These are phyloP conservation scores for Pyrenophora graminea DNA, from an alignment of 2,329 filamentous ascomycete genomes.

Conservation along the genomic window DNA sequence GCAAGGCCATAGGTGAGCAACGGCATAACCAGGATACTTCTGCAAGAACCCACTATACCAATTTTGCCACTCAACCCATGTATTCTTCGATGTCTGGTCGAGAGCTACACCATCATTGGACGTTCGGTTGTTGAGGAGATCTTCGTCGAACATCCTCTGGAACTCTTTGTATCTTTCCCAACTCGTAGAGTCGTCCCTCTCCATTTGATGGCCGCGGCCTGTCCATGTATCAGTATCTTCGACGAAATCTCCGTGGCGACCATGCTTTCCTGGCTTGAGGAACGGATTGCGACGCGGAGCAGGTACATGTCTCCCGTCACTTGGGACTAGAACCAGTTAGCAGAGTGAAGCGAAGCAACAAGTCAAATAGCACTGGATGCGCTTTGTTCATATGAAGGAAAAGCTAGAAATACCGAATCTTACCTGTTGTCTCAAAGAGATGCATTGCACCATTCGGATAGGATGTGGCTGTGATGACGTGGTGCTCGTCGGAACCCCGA, in stretches of 20 bases:
- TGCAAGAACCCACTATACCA: constrained; percentile 19
- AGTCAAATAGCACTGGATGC: background rate
- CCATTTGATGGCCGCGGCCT: constrained; percentile 24
- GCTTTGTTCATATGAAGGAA: too few species aligned
- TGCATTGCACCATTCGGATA: background rate
- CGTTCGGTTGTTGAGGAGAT: background rate
- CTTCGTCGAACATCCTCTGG: background rate
- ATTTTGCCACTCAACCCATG: constrained; percentile 8
- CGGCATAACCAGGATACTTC: constrained; percentile 24
- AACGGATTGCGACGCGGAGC: constrained; percentile 8
- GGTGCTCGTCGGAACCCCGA: background rate
- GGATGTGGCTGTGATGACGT: constrained; percentile 6
- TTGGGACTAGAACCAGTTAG: background rate
- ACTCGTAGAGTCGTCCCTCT: constrained; percentile 14
- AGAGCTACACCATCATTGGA: background rate
- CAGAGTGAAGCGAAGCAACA: background rate
- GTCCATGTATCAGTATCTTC: constrained; percentile 22
- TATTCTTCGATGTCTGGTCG: background rate
- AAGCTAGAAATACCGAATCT: background rate
- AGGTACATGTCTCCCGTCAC: background rate
- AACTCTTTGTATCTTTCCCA: constrained; percentile 4
- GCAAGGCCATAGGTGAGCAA: constrained; percentile 29
- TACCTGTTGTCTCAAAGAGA: constrained; percentile 11
- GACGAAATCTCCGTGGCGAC: constrained; percentile 22
- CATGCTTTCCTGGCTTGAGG: constrained; percentile 30